phyloP scores from a whole-genome alignment of 164 flowering plant genomes.

The Liriodendron chinense region DNA sequence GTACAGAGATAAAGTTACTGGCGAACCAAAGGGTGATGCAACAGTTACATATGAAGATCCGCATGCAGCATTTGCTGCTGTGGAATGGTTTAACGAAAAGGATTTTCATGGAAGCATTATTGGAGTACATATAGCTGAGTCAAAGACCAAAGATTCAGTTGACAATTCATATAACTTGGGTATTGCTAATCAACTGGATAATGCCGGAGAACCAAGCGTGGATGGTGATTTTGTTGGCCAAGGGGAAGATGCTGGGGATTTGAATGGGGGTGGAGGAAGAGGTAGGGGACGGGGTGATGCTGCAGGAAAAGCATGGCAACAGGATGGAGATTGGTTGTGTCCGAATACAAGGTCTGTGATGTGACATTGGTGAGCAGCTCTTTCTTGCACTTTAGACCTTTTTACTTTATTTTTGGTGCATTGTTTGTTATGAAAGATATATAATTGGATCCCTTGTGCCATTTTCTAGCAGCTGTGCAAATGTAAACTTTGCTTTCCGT shows the following conservation, averaged over 20 bases:
- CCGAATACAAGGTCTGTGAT: conserved; percentile 99
- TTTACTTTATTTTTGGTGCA: background rate
- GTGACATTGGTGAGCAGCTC: conserved; percentile 99
- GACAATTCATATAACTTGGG: conserved; percentile 33
- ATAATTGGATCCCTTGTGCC: conserved; percentile 16
- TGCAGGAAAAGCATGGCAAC: conserved; percentile 86
- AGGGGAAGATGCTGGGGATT: conserved; percentile 47
- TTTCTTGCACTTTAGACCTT: conserved; percentile 42
- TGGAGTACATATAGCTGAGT: conserved; percentile 86
- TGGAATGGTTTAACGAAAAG: conserved; percentile 97
- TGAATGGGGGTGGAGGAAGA: conserved; percentile 58
- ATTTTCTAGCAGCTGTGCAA: conserved; percentile 65
- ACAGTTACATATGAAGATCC: conserved; percentile 98
- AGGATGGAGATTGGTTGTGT: conserved; percentile 98
- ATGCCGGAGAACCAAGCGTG: conserved; percentile 34
- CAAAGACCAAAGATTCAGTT: conserved; percentile 58
- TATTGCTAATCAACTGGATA: conserved; percentile 8
- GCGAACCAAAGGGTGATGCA: conserved; percentile 98
- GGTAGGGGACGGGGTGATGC: conserved; percentile 81
- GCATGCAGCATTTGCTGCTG: conserved; percentile 95
- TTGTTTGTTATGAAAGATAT: background rate
- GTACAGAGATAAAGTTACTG: conserved; percentile 75
- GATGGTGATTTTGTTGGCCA: conserved; percentile 30
- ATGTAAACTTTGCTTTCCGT: conserved; percentile 98
- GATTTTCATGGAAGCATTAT: conserved; percentile 88